Evolutionary conservation across 108 stramenopile species (phyloP), one percentile per base, ranked within the genome.

Genomic region (Cylindrotheca fusiformis): DNA sequence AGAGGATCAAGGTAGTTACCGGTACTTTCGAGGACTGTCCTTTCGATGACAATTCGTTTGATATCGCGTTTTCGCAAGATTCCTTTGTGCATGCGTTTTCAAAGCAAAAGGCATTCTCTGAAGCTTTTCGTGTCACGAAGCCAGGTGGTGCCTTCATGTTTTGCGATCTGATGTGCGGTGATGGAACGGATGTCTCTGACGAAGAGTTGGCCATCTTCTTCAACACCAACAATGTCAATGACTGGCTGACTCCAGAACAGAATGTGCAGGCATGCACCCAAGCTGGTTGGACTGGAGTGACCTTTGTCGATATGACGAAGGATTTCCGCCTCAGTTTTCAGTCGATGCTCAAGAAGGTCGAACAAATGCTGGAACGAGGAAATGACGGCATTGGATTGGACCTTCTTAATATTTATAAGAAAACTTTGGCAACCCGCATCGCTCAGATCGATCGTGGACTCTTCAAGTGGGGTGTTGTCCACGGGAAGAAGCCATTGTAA

Each of bases 401-500:
- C 10, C 68, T 69, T 47, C 55, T 84, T 41, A 52, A 71, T 60
- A 78, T 58, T 20, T 71, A 84, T 33, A 50, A 76, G 23, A 28
- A 65, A 10, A 74, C 69, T 32, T 57, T 84, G 60, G 63, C 60
- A 48, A 66, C 33, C 10, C 76, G 79, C 10, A 78, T 84, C 30
- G 71, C 62, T 4, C 78, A 80, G 48, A 70, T 74, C 25, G 83
- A 84, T 48, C 76, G 79, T 47, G 79, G 79, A 17, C 52, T 80
- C 48, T 78, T 84, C 64, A 71, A 71, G 45, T 84, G 83, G 83
- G 79, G 79, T 44, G 60, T 84, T 46, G 67, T 84, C 52, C 67
- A 74, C 25, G 72, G 73, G 2, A 25, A 79, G 22, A 84, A 80
- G 32, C 79, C 83, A 1, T 71, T n/a, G n/a, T n/a, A n/a, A n/a